These are phyloP conservation scores for Lagerstroemia speciosa DNA, from an alignment of 345 rosid species.

Conservation along the genomic window DNA sequence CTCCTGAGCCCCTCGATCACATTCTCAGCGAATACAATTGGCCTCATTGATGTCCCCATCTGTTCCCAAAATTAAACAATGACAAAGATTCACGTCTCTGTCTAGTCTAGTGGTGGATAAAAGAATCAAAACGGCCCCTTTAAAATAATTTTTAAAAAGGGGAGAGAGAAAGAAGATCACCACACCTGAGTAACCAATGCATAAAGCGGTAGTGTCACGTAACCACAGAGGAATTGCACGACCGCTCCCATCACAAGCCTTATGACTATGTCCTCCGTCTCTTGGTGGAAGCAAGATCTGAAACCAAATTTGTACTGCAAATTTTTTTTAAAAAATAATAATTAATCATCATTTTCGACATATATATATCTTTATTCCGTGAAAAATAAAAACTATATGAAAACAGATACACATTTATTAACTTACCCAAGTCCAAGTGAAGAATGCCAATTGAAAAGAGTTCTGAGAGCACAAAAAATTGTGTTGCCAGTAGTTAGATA, in stretches of 20 bases:
- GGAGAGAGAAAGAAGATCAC: too few relatives aligned
- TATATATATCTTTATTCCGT: too few relatives aligned
- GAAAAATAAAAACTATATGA: too few relatives aligned
- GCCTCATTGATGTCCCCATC: slow-evolving; percentile 57
- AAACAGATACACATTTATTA: background rate
- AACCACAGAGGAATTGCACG: slow-evolving; percentile 47
- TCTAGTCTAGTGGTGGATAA: too few relatives aligned
- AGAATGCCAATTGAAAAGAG: slow-evolving; percentile 80
- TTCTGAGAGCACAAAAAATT: slow-evolving; percentile 34
- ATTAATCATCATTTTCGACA: background rate
- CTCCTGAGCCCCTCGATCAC: slow-evolving; percentile 32
- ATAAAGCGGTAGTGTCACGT: slow-evolving; percentile 54
- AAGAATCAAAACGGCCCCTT: too few relatives aligned
- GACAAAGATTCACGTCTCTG: background rate
- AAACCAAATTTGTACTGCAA: slow-evolving; percentile 48
- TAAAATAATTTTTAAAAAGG: too few relatives aligned
- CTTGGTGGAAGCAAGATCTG: slow-evolving; percentile 45
- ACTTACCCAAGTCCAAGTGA: slow-evolving; percentile 88
- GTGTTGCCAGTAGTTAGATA: background rate
- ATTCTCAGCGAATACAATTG: slow-evolving; percentile 31
- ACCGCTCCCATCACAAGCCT: slow-evolving; percentile 35
- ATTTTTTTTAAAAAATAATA: slow-evolving; percentile 2
- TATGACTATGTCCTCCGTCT: slow-evolving; percentile 32
- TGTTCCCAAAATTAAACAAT: slow-evolving; percentile 12
- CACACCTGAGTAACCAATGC: slow-evolving; percentile 65